Percentiles rank a stretch among this genome's conserved stretches.
These are phyloP conservation scores for barley (Hordeum vulgare) DNA, from an alignment of 176 grass and related monocot genomes.

Conservation along the genomic window DNA sequence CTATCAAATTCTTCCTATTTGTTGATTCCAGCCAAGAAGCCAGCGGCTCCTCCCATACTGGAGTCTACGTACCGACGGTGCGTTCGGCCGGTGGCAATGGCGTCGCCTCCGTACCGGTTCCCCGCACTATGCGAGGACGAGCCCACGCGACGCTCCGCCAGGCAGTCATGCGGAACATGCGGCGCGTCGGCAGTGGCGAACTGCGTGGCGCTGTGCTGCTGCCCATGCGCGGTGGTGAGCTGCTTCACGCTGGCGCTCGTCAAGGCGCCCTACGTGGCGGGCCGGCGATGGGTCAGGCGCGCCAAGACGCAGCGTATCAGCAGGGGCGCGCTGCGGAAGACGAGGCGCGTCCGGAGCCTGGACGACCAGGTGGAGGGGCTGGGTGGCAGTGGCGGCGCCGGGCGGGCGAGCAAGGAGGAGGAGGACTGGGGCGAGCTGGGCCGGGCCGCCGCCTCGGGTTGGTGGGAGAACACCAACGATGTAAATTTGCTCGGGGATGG, in stretches of 20 bases:
- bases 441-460: neutral
- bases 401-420: constrained; percentile 18
- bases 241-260: constrained; percentile 63
- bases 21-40: neutral
- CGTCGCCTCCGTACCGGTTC: constrained; percentile 43
- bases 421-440: constrained; percentile 16
- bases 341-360: constrained; percentile 41
- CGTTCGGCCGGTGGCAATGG: neutral
- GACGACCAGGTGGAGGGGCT: constrained; percentile 9
- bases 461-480: neutral
- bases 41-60: neutral
- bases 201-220: constrained; percentile 81
- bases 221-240: constrained; percentile 74
- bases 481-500: neutral
- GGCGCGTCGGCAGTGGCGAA: constrained; percentile 45
- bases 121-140: constrained; percentile 16
- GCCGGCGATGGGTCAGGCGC: constrained; percentile 46
- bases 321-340: constrained; percentile 13
- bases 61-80: neutral
- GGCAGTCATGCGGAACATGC: constrained; percentile 58
- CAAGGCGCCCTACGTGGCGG: constrained; percentile 63
- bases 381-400: neutral
- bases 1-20: no score
- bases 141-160: constrained; percentile 29
- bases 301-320: constrained; percentile 19